Evolutionary conservation across 805 yeast genomes (phyloP).

Genomic region (Ogataea henricii): DNA sequence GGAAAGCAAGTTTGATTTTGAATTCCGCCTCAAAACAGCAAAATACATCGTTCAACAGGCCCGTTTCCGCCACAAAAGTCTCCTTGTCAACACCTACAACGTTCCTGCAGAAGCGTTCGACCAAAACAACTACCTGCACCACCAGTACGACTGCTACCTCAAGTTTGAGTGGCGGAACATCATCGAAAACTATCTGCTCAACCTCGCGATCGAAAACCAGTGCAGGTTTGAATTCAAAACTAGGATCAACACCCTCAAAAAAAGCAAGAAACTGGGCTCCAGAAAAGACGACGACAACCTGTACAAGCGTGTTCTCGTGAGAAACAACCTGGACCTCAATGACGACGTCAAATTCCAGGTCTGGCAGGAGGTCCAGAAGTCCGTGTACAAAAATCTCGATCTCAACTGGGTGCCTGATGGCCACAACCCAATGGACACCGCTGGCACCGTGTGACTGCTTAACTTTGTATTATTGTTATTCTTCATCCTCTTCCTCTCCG

Average conservation of each 20-base stretch:
- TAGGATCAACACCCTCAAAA: constrained; percentile 49
- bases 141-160: constrained; percentile 29
- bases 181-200: constrained; percentile 66
- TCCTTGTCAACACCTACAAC: constrained; percentile 28
- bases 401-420: constrained; percentile 58
- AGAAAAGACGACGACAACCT: constrained; percentile 16
- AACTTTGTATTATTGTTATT: not conserved
- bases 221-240: constrained; percentile 65
- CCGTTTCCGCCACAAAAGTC: constrained; percentile 44
- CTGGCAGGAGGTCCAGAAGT: constrained; percentile 66
- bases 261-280: constrained; percentile 29
- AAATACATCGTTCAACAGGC: constrained; percentile 61
- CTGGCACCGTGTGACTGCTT: too few species aligned
- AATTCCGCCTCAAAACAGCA: constrained; percentile 61
- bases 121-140: constrained; percentile 20
- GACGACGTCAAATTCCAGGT: constrained; percentile 58
- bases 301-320: constrained; percentile 30
- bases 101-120: constrained; percentile 25
- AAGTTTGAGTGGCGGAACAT: constrained; percentile 68
- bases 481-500: too few species aligned
- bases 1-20: constrained; percentile 58
- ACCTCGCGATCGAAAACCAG: constrained; percentile 70
- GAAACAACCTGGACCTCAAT: constrained; percentile 37
- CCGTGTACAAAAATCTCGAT: constrained; percentile 58
- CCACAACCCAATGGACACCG: not conserved